These are phyloP conservation scores for Paecilomyces variotii DNA, from an alignment of 2,329 filamentous ascomycete genomes.

Conservation along the genomic window DNA sequence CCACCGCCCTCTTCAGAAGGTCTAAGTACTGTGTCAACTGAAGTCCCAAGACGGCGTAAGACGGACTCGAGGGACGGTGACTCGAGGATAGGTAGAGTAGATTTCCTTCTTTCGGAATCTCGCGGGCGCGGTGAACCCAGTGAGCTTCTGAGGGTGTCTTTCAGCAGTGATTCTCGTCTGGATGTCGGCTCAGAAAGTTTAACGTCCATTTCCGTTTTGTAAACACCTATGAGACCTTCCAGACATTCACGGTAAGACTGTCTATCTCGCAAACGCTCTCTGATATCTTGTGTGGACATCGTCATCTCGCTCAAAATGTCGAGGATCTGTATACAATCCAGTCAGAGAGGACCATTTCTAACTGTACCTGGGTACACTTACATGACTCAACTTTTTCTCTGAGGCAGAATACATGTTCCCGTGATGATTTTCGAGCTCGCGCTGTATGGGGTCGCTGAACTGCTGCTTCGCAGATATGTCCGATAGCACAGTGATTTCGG, in stretches of 20 bases:
- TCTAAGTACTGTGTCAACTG: slow-evolving; percentile 18
- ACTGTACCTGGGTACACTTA: slow-evolving; percentile 10
- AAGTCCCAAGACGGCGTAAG: slow-evolving; percentile 26
- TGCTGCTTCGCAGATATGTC: slow-evolving; percentile 37
- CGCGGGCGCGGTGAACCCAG: slow-evolving; percentile 7
- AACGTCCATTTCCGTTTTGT: slow-evolving; percentile 22
- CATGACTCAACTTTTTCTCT: slow-evolving; percentile 27
- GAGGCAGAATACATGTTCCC: slow-evolving; percentile 20
- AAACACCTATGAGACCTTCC: slow-evolving; percentile 21
- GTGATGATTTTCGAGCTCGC: slow-evolving; percentile 25
- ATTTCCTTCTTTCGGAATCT: slow-evolving; percentile 5
- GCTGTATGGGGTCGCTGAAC: slow-evolving; percentile 32
- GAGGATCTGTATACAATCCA: slow-evolving; percentile 20
- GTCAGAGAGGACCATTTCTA: background rate
- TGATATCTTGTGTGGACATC: slow-evolving; percentile 20
- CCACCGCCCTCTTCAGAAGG: slow-evolving; percentile 12
- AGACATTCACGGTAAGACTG: slow-evolving; percentile 29
- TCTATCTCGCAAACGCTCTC: slow-evolving; percentile 19
- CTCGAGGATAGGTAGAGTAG: slow-evolving; percentile 8
- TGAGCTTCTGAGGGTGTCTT: slow-evolving; percentile 17
- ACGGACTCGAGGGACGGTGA: slow-evolving; percentile 21
- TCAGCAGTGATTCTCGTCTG: slow-evolving; percentile 19
- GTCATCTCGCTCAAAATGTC: slow-evolving; percentile 27
- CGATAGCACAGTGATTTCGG: slow-evolving; percentile 31
- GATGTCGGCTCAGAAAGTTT: slow-evolving; percentile 13